These are phyloP conservation scores for Rhinocladiella similis DNA, from an alignment of 2,329 filamentous ascomycete species.

Conservation along the genomic window DNA sequence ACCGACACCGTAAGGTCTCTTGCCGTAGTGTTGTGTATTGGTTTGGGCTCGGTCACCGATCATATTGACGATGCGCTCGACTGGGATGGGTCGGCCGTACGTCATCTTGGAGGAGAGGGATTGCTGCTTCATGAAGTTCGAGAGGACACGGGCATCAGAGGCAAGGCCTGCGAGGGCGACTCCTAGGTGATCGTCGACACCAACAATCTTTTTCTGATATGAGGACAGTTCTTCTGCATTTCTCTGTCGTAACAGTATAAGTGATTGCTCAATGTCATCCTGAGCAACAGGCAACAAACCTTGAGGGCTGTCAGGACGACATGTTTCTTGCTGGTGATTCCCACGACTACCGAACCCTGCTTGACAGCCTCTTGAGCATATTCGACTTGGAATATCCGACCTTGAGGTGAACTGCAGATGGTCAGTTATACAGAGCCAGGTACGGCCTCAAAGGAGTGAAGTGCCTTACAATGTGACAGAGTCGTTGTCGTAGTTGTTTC, in stretches of 20 bases:
- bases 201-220: slow-evolving; percentile 99
- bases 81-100: slow-evolving; percentile 88
- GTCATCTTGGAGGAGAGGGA: slow-evolving; percentile 93
- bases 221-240: slow-evolving; percentile 99
- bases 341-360: slow-evolving; percentile 97
- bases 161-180: slow-evolving; percentile 95
- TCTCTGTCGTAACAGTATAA: slow-evolving; percentile 58
- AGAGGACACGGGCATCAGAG: slow-evolving; percentile 96
- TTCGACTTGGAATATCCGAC: slow-evolving; percentile 99
- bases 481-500: slow-evolving; percentile 99
- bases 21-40: slow-evolving; percentile 97
- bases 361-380: slow-evolving; percentile 99
- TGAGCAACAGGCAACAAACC: slow-evolving; percentile 53
- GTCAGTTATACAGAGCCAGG: slow-evolving; percentile 3
- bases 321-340: slow-evolving; percentile 96
- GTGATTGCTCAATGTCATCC: slow-evolving; percentile 13
- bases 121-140: slow-evolving; percentile 99
- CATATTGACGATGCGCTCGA: slow-evolving; percentile 84
- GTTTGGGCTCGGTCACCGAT: slow-evolving; percentile 96
- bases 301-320: slow-evolving; percentile 94
- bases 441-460: slow-evolving; percentile 6
- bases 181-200: slow-evolving; percentile 91
- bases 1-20: slow-evolving; percentile 93
- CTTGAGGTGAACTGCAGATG: slow-evolving; percentile 81
- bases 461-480: slow-evolving; percentile 90